A percentile compares a stretch with the other conserved stretches of the same genome.
phyloP scores from a whole-genome alignment of 352 stramenopile genomes.

The Globisporangium cederbergense region DNA sequence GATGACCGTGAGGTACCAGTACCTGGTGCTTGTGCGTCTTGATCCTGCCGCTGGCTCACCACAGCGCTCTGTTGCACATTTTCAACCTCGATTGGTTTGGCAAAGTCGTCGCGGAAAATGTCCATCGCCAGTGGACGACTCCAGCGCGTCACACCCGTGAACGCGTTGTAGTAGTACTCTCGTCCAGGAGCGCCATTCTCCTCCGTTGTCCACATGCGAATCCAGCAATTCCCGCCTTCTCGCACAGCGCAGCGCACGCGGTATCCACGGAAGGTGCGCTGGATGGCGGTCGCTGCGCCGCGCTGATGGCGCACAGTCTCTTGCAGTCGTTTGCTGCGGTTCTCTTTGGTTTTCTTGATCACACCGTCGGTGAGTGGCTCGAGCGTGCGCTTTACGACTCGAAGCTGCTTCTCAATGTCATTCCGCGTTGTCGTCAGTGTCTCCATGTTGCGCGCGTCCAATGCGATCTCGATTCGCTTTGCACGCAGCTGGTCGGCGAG shows the following conservation, averaged over 20 bases:
- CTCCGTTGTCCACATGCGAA: constrained; percentile 34
- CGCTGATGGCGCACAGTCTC: constrained; percentile 65
- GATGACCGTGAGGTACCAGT: not conserved
- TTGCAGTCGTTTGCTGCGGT: constrained; percentile 62
- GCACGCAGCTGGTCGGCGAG: constrained; percentile 80
- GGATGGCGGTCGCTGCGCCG: constrained; percentile 65
- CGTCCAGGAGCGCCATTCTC: constrained; percentile 13
- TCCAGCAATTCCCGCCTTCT: constrained; percentile 79
- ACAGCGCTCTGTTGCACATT: not conserved
- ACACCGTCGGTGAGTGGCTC: constrained; percentile 85
- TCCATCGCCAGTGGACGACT: constrained; percentile 66
- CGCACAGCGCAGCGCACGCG: constrained; percentile 60
- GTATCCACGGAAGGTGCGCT: constrained; percentile 77
- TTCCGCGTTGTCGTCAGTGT: constrained; percentile 47
- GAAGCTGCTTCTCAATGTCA: constrained; percentile 67
- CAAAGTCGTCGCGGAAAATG: constrained; percentile 66
- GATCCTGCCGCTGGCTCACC: not conserved
- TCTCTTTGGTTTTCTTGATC: constrained; percentile 69
- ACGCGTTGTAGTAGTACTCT: constrained; percentile 83
- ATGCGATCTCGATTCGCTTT: constrained; percentile 61
- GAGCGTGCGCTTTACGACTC: constrained; percentile 69
- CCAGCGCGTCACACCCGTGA: constrained; percentile 65
- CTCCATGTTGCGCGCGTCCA: constrained; percentile 55
- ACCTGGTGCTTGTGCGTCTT: not conserved
- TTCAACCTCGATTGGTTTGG: constrained; percentile 25